phyloP scores from a whole-genome alignment of 106 monocot genomes.

The Hemerocallis citrina region DNA sequence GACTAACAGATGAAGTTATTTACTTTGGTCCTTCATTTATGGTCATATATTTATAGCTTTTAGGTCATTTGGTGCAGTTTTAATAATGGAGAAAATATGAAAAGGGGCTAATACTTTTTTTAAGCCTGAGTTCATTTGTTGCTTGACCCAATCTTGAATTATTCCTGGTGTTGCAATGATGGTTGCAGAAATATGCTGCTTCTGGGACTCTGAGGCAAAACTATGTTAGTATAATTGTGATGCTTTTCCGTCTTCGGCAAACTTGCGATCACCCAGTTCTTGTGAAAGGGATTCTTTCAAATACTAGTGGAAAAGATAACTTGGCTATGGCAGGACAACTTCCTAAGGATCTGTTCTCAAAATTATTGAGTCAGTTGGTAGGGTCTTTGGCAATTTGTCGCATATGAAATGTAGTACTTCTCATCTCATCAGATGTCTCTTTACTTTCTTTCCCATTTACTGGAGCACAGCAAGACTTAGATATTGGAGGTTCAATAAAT shows the following conservation, averaged over 20 bases:
- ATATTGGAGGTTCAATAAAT: too few species aligned
- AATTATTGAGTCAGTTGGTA: constrained; percentile 54
- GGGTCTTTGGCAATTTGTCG: constrained; percentile 59
- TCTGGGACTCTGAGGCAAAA: constrained; percentile 93
- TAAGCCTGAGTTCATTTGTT: neutral
- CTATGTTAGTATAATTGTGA: constrained; percentile 81
- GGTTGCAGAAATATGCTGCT: constrained; percentile 70
- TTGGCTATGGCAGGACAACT: constrained; percentile 62
- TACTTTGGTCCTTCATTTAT: too few species aligned
- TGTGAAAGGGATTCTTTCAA: constrained; percentile 55
- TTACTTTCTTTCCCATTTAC: neutral
- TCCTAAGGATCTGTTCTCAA: constrained; percentile 41
- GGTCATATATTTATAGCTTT: too few species aligned
- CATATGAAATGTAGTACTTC: constrained; percentile 66
- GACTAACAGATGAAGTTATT: too few species aligned
- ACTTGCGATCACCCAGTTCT: constrained; percentile 94
- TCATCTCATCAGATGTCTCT: constrained; percentile 1
- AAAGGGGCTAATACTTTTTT: too few species aligned
- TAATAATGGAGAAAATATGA: too few species aligned
- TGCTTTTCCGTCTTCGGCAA: constrained; percentile 93
- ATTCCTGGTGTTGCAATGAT: neutral
- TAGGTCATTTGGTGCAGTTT: too few species aligned
- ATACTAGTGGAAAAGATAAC: constrained; percentile 34
- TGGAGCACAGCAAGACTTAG: too few species aligned
- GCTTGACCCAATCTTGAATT: neutral